Percentiles rank a stretch among this genome's conserved stretches.
Conservation (phyloP, 495 filamentous ascomycete species). For the Barbatosphaeria neglecta region DNA sequence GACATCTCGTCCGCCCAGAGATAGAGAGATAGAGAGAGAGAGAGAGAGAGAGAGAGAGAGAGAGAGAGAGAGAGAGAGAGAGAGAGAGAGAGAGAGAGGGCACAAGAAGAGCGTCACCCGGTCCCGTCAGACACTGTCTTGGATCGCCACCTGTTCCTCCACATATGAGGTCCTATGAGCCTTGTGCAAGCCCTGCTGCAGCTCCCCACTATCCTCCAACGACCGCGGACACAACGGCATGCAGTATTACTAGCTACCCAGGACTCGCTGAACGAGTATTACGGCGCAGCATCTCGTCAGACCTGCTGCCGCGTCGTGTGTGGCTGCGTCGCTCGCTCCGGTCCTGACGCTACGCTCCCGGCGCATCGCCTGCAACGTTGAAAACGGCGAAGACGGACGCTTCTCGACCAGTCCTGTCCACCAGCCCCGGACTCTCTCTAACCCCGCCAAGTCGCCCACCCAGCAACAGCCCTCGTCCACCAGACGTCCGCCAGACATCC, state of each 20-base stretch:
- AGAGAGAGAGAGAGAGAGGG: no score
- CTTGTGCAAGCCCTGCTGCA: slow-evolving; percentile 9
- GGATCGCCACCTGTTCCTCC: neutral
- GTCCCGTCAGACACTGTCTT: neutral
- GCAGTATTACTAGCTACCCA: slow-evolving; percentile 30
- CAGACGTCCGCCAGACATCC: no score
- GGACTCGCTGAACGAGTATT: slow-evolving; percentile 28
- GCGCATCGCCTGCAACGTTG: slow-evolving; percentile 1
- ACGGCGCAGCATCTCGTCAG: slow-evolving; percentile 36
- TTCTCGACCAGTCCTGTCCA: neutral
- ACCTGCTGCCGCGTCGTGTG: slow-evolving; percentile 13
- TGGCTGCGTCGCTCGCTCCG: slow-evolving; percentile 4
- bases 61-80: no score
- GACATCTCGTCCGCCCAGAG: slow-evolving; percentile 7
- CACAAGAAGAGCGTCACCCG: neutral
- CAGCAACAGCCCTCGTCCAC: no score
- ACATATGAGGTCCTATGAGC: slow-evolving; percentile 1
- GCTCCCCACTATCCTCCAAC: slow-evolving; percentile 12
- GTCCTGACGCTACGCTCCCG: slow-evolving; percentile 5
- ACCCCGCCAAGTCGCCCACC: neutral
- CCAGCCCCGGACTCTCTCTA: neutral
- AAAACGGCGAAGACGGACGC: neutral
- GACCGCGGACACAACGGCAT: slow-evolving; percentile 30
- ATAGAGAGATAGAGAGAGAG: no score
- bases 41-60: no score